phyloP scores from a whole-genome alignment of 805 yeast genomes.

The Saccharomycopsis sp. region DNA sequence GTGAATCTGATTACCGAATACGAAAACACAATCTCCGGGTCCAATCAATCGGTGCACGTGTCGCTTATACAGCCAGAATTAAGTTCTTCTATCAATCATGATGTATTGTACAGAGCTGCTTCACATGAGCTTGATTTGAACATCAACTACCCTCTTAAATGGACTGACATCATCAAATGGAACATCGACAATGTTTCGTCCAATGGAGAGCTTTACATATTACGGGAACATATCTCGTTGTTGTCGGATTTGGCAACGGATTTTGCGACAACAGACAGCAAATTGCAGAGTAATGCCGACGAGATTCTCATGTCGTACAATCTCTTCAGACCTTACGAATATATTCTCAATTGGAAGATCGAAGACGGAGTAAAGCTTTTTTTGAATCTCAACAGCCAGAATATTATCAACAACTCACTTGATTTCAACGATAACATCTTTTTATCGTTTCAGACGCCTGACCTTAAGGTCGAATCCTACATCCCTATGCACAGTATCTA shows the following conservation, averaged over 20 bases:
- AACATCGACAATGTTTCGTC: conserved; percentile 44
- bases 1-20: conserved; percentile 42
- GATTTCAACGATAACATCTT: conserved; percentile 78
- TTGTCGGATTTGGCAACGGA: conserved; percentile 69
- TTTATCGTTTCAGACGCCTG: conserved; percentile 63
- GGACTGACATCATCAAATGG: conserved; percentile 82
- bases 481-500: conserved; percentile 58
- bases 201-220: conserved; percentile 51
- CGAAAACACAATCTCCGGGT: conserved; percentile 50
- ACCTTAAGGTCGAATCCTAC: conserved; percentile 37
- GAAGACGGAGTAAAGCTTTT: conserved; percentile 47
- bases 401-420: conserved; percentile 82
- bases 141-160: conserved; percentile 64
- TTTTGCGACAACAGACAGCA: conserved; percentile 62
- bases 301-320: conserved; percentile 52
- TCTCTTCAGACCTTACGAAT: conserved; percentile 64
- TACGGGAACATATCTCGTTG: conserved; percentile 77
- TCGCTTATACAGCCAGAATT: conserved; percentile 52
- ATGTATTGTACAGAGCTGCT: conserved; percentile 58
- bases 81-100: conserved; percentile 85
- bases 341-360: conserved; percentile 55
- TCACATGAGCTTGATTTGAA: conserved; percentile 48
- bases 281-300: conserved; percentile 6
- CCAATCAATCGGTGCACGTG: conserved; percentile 41
- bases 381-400: conserved; percentile 78